phyloP scores from a whole-genome alignment of 169 alveolate species.

The Theileria luwenshuni region DNA sequence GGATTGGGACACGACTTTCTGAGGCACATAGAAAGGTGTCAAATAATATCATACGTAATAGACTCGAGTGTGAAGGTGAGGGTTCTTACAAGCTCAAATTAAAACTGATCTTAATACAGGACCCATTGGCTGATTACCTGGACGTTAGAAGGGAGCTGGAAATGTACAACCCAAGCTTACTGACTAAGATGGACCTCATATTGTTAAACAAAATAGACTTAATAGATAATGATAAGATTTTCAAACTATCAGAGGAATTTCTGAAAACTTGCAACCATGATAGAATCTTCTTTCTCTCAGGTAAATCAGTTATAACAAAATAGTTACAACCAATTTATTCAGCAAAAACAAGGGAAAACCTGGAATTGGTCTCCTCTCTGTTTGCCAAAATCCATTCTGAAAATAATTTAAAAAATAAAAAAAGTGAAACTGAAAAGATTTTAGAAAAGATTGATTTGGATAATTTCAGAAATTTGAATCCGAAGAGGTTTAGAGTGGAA shows the following conservation, averaged over 20 bases:
- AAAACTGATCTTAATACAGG: constrained; percentile 5
- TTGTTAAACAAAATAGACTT: constrained; percentile 59
- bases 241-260: constrained; percentile 29
- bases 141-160: constrained; percentile 48
- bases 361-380: constrained; percentile 10
- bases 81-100: background rate
- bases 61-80: constrained; percentile 51
- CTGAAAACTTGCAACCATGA: constrained; percentile 22
- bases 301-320: background rate
- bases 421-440: background rate
- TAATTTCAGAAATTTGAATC: constrained; percentile 67
- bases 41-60: constrained; percentile 72
- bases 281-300: constrained; percentile 48
- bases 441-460: constrained; percentile 25
- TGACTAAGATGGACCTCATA: constrained; percentile 30
- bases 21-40: constrained; percentile 87
- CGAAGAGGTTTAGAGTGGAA: constrained; percentile 64
- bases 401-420: constrained; percentile 5
- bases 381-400: constrained; percentile 19
- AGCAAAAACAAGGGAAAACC: constrained; percentile 58
- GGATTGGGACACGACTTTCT: constrained; percentile 89
- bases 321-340: background rate
- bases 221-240: constrained; percentile 9
- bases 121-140: constrained; percentile 61
- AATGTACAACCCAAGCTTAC: constrained; percentile 28